Evolutionary conservation across 192 early-diverging fungal species (phyloP).

Genomic region (Coemansia sp.): DNA sequence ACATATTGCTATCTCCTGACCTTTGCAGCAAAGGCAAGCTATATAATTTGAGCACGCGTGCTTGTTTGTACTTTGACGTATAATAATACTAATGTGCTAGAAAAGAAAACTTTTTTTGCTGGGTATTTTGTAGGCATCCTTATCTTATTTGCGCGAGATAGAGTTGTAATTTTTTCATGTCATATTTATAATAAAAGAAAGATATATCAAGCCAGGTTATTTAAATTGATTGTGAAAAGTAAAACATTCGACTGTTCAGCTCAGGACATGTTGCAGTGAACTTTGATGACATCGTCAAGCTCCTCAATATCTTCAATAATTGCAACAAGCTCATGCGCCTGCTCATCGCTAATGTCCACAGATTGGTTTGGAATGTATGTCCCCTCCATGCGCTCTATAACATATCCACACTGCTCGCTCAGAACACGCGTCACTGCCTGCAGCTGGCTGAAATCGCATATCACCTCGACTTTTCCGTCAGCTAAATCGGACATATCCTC

Average conservation of each 20-base stretch:
- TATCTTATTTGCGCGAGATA: no score
- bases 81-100: no score
- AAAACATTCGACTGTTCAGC: neutral
- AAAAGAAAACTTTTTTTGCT: no score
- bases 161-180: no score
- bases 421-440: constrained; percentile 53
- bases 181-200: no score
- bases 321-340: constrained; percentile 51
- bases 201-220: no score
- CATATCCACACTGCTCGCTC: constrained; percentile 46
- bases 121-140: no score
- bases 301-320: constrained; percentile 60
- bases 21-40: neutral
- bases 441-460: constrained; percentile 58
- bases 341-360: constrained; percentile 49
- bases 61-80: neutral
- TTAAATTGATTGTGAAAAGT: constrained; percentile 8
- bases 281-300: constrained; percentile 64
- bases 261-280: constrained; percentile 50
- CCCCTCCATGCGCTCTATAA: constrained; percentile 59
- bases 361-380: constrained; percentile 57
- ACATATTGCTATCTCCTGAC: constrained; percentile 35
- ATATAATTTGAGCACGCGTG: neutral
- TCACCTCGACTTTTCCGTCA: constrained; percentile 56
- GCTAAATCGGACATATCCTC: constrained; percentile 62